These are phyloP conservation scores for Platanus orientalis DNA, from an alignment of 164 flowering plant genomes.

Conservation along the genomic window DNA sequence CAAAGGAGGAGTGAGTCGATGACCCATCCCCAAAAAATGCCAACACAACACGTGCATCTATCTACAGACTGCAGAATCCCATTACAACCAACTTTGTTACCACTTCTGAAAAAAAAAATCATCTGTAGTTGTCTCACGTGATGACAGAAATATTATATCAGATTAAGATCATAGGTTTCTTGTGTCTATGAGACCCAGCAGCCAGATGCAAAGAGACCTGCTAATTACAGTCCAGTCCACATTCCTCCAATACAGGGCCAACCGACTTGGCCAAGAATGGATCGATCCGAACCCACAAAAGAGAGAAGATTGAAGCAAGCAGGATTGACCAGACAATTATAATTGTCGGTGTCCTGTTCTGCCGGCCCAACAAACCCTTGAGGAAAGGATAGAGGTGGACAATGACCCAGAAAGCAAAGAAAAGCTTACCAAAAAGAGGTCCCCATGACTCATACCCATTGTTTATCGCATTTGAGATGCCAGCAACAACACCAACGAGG, in stretches of 20 bases:
- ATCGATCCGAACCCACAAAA: conserved; percentile 63
- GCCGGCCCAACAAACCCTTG: conserved; percentile 57
- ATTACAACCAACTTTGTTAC: conserved; percentile 14
- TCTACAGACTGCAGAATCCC: conserved; percentile 27
- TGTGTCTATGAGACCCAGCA: not conserved
- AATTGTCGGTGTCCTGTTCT: conserved; percentile 58
- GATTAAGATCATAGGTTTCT: conserved; percentile 1
- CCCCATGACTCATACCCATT: conserved; percentile 76
- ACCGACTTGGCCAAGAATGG: conserved; percentile 48
- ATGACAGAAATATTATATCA: not conserved
- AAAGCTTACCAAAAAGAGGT: conserved; percentile 58
- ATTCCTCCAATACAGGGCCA: conserved; percentile 49
- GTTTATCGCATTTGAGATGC: conserved; percentile 58
- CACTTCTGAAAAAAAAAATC: conserved; percentile 1
- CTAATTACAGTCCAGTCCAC: conserved; percentile 56
- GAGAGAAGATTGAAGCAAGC: conserved; percentile 63
- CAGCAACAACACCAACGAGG: conserved; percentile 59
- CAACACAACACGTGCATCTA: conserved; percentile 22
- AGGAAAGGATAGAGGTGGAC: conserved; percentile 67
- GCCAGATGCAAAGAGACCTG: not conserved
- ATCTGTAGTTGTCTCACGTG: conserved; percentile 1
- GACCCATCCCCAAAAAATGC: conserved; percentile 17
- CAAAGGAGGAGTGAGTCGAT: no score
- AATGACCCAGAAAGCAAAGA: conserved; percentile 66
- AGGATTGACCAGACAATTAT: conserved; percentile 63